Evolutionary conservation across 2,329 filamentous ascomycete genomes (phyloP), one percentile per base, ranked within the genome.

Genomic region (Calycina herbarum): DNA sequence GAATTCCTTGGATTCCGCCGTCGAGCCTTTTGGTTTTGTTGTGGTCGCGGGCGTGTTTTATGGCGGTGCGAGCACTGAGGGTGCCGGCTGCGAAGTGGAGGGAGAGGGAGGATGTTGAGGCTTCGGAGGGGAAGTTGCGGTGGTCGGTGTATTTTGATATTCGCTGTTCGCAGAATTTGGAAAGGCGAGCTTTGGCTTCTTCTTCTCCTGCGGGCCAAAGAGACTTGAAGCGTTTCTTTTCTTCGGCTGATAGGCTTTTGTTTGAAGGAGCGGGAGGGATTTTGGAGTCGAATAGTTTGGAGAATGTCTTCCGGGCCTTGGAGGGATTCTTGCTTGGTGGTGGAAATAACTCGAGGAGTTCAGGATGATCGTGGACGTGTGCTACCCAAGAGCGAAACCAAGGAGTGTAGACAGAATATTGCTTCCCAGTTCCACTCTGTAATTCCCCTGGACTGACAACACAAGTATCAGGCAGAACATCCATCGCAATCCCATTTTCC

Each of bases 331-430:
- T 78, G 0, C 73, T 72, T 0, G 89, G 90, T 0, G 82, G 77
- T 0, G 88, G 85, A 5, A 83, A 86, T 1, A 86, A 77, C 42
- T 89, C 82, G 0, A 96, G 78, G 0, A 92, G 79, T 15, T 92
- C 83, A 0, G 85, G 84, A 68, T 96, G 87, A 2, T 84, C 81
- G 66, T 94, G 88, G 5, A 96, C 73, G 70, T 94, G 85, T 3
- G 85, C 84, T 27, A 93, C 78, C 93, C 93, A 97, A 0, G 89
- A 74, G 17, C 88, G 83, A 75, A 85, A 94, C 92, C 93, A 97
- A 0, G 93, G 94, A 1, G 83, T 87, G 72, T 95, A 97, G 0
- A 97, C 92, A 0, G 91, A 86, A 72, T 95, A 96, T 72, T 94
- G 92, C 63, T 86, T 92, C 1, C 93, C 92, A 2, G 82, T 78